phyloP scores from a whole-genome alignment of 495 filamentous ascomycete genomes.

The Cercophora newfieldiana region DNA sequence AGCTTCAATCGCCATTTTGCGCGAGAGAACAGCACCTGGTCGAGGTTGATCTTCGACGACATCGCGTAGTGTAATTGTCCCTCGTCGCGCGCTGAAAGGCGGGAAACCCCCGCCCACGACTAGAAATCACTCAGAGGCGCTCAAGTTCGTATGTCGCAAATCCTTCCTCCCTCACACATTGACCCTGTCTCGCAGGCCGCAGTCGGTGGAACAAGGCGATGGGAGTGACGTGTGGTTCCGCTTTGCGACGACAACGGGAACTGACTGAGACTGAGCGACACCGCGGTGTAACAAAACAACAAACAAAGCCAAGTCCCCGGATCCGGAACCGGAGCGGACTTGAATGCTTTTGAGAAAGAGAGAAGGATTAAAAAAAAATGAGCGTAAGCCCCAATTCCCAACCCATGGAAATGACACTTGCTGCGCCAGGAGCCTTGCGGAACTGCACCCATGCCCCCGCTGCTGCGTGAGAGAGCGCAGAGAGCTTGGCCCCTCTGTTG shows the following conservation, averaged over 20 bases:
- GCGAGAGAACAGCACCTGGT: conserved; percentile 45
- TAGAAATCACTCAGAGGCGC: background rate
- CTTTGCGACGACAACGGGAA: background rate
- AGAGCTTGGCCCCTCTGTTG: background rate
- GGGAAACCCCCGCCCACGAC: background rate
- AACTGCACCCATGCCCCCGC: background rate
- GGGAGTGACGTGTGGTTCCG: background rate
- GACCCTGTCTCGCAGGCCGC: background rate
- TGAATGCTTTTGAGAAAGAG: background rate
- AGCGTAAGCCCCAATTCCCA: background rate
- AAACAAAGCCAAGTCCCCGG: background rate
- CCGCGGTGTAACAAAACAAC: background rate
- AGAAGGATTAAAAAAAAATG: background rate
- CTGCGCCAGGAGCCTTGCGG: background rate
- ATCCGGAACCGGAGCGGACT: background rate
- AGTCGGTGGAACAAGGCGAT: background rate
- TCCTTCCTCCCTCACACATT: background rate
- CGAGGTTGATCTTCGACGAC: conserved; percentile 33
- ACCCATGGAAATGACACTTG: background rate
- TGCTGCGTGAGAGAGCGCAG: background rate
- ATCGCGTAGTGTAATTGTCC: too few relatives aligned
- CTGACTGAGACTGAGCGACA: background rate
- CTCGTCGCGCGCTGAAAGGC: background rate
- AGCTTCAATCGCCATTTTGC: conserved; percentile 44
- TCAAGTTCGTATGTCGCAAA: background rate